Conservation (phyloP, 179 eudicot species). For the Camellia oleifera region DNA sequence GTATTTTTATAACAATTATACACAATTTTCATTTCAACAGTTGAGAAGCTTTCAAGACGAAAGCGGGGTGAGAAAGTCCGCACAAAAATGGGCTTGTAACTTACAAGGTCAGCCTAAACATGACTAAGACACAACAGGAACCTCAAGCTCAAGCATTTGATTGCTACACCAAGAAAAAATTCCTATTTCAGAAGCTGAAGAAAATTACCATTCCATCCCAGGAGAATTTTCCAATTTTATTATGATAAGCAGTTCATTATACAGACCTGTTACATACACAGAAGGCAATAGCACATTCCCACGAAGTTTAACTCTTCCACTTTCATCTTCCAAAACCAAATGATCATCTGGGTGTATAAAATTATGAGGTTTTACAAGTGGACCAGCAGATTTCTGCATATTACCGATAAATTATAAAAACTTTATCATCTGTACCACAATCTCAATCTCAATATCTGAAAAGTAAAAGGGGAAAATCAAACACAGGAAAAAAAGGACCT, state of each 20-base stretch:
- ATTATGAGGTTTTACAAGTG: slow-evolving; percentile 81
- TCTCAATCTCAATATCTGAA: neutral
- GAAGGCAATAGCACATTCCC: slow-evolving; percentile 68
- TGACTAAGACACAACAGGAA: neutral
- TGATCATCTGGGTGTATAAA: slow-evolving; percentile 78
- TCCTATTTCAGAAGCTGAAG: neutral
- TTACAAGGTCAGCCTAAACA: neutral
- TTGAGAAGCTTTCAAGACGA: neutral
- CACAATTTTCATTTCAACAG: neutral
- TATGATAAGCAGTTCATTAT: slow-evolving; percentile 9
- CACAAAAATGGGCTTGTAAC: neutral
- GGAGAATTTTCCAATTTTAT: neutral
- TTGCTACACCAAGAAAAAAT: neutral
- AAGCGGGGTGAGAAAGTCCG: neutral
- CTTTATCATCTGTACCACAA: neutral
- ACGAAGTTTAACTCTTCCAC: slow-evolving; percentile 88
- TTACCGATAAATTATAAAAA: neutral
- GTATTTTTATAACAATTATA: neutral
- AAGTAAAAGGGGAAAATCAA: neutral
- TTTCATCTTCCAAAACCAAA: slow-evolving; percentile 89
- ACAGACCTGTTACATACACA: slow-evolving; percentile 82
- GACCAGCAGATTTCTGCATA: slow-evolving; percentile 66
- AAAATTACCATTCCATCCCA: neutral
- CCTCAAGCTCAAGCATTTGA: neutral
- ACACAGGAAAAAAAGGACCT: slow-evolving; percentile 12